phyloP scores from a whole-genome alignment of 225 moss, liverwort and hornwort species.

The Bryoerythrophyllum caledonicum region DNA sequence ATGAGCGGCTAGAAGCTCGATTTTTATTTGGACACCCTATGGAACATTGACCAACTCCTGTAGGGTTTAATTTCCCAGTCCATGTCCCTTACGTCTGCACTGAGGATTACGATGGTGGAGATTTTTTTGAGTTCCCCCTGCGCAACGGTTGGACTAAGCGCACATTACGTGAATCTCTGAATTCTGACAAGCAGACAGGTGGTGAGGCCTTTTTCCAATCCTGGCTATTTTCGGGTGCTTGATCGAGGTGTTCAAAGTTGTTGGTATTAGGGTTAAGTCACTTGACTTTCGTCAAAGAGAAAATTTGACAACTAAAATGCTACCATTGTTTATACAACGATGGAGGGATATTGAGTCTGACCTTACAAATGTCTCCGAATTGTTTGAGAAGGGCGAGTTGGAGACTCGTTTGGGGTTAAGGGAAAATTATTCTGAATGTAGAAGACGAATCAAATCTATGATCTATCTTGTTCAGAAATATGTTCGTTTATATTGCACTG shows the following conservation, averaged over 20 bases:
- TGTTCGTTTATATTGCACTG: not conserved
- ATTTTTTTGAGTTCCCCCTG: too few relatives aligned
- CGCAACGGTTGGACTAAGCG: too few relatives aligned
- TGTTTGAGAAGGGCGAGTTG: not conserved
- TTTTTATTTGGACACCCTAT: too few relatives aligned
- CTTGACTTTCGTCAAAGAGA: not conserved
- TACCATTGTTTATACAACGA: not conserved
- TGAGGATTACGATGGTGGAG: too few relatives aligned
- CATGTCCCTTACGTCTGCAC: too few relatives aligned
- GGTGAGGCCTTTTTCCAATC: not conserved
- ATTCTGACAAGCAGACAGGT: not conserved
- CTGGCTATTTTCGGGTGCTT: not conserved
- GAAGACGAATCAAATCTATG: not conserved
- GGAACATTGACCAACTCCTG: too few relatives aligned
- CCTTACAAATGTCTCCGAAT: not conserved
- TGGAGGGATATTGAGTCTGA: not conserved
- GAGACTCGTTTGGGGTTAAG: not conserved
- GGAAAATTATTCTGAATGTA: not conserved
- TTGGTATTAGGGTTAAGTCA: not conserved
- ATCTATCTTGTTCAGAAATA: not conserved
- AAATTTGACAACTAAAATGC: conserved; percentile 6
- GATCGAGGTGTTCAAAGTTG: not conserved
- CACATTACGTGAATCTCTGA: too few relatives aligned
- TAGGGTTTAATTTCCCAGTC: too few relatives aligned
- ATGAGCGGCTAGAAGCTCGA: too few relatives aligned